Evolutionary conservation across 371 early-diverging fungal genomes (phyloP).

Genomic region (Circinella minor): DNA sequence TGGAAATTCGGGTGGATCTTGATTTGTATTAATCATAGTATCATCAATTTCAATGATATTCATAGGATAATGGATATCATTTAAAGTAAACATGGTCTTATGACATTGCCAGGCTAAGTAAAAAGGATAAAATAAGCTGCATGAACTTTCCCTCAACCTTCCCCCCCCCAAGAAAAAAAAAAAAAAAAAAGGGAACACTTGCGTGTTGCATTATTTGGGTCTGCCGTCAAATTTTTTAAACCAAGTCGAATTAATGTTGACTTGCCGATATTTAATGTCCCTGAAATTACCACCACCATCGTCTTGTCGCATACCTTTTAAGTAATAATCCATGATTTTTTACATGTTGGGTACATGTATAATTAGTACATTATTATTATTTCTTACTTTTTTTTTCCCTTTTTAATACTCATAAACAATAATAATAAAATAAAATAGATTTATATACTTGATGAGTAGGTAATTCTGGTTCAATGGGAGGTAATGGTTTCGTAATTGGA

Average conservation of each 20-base stretch:
- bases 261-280: conserved; percentile 40
- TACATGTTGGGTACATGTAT: neutral
- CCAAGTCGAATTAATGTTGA: conserved; percentile 44
- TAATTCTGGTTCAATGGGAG: neutral
- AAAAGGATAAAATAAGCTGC: neutral
- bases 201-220: conserved; percentile 31
- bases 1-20: conserved; percentile 32
- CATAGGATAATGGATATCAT: conserved; percentile 28
- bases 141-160: neutral
- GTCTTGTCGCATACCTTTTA: conserved; percentile 16
- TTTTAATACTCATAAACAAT: neutral
- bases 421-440: neutral
- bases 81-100: conserved; percentile 25
- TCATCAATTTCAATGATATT: conserved; percentile 36
- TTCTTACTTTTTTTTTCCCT: neutral
- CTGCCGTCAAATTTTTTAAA: conserved; percentile 29
- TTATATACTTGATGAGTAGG: neutral
- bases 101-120: conserved; percentile 35
- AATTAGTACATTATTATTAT: neutral
- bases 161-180: no score
- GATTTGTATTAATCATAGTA: conserved; percentile 24
- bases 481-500: conserved; percentile 17
- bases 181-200: conserved; percentile 8
- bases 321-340: neutral
- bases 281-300: conserved; percentile 35